phyloP scores from a whole-genome alignment of 768 basidiomycete genomes.

The Chlorophyllum brunneum region DNA sequence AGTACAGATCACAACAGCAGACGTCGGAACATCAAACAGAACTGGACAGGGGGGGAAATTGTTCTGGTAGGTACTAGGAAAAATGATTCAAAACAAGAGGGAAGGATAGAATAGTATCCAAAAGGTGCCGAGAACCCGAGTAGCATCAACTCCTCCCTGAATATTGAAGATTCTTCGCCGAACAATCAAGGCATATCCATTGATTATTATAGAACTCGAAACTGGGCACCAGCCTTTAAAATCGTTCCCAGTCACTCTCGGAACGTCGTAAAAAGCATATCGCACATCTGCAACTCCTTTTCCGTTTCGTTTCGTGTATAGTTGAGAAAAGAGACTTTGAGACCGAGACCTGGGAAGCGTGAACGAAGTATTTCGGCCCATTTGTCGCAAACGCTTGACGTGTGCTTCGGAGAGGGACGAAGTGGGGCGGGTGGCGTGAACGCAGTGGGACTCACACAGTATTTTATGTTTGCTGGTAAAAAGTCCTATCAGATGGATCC shows the following conservation, averaged over 20 bases:
- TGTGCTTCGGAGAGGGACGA: not conserved
- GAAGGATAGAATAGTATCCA: constrained; percentile 4
- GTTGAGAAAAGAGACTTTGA: not conserved
- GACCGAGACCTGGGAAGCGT: not conserved
- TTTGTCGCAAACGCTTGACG: constrained; percentile 1
- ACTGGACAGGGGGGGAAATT: not conserved
- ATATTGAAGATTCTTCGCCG: not conserved
- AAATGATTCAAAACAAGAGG: not conserved
- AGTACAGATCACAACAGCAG: not conserved
- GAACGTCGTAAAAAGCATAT: not conserved
- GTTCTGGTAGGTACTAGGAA: not conserved
- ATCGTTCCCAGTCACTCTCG: not conserved
- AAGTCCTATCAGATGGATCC: not conserved
- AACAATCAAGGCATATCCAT: not conserved
- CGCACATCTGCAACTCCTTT: constrained; percentile 4
- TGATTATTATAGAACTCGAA: not conserved
- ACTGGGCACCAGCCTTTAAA: not conserved
- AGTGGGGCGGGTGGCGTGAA: constrained; percentile 6
- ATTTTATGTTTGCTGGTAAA: not conserved
- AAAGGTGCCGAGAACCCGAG: constrained; percentile 1
- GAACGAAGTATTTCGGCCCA: not conserved
- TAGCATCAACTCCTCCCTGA: not conserved
- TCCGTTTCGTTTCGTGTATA: constrained; percentile 2
- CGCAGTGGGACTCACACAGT: constrained; percentile 6
- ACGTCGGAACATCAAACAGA: not conserved